Evolutionary conservation across 371 early-diverging fungal genomes (phyloP), one percentile per base, ranked within the genome.

Genomic region (Mortierella sp.): DNA sequence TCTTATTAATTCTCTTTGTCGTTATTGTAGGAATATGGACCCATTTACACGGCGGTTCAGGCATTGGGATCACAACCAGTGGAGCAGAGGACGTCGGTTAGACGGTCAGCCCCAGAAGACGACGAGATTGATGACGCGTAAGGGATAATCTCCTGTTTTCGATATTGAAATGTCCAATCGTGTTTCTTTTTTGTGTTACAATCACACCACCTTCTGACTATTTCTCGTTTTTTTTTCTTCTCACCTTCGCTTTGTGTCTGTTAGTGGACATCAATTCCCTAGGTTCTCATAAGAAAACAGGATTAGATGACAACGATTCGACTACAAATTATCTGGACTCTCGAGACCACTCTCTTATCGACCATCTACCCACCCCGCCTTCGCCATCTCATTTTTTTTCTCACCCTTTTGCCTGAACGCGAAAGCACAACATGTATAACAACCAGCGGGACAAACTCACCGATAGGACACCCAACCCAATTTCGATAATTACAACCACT

Each of bases 1-100:
- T 68, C 6, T 41, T 32, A 46, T 73, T 41, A 49, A 46, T 73
- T 41, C 10, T 43, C 44, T 41, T 16, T 29, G 38, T 32, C 18
- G 60, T 44, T 14, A 6, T 18, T 27, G 48, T 74, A 93, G 96
- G 96, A 96, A 89, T 96, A 95, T 79, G 95, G 95, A 46, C 95
- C 95, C 8, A 95, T 96, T 44, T 95, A 91, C 75, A 90, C 89
- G 46, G 96, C 96, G 41, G 85, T 94, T 54, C 88, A 90, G 54
- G 72, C 84, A 16, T 78, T 89, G 38, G 68, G 65, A 8, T 68
- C 84, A 49, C 82, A 84, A 16, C 87, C 91, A 24, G 81, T 75
- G 29, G 89, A 88, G 41, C 77, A 87, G 32, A 82, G 91, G 79
- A 91, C 92, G 58, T 89, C 92, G 12, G 72, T 88, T 27, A 89